A percentile compares a stretch with the other conserved stretches of the same genome.
phyloP scores from a whole-genome alignment of 2,329 filamentous ascomycete genomes.

The Aspergillus ibericus region DNA sequence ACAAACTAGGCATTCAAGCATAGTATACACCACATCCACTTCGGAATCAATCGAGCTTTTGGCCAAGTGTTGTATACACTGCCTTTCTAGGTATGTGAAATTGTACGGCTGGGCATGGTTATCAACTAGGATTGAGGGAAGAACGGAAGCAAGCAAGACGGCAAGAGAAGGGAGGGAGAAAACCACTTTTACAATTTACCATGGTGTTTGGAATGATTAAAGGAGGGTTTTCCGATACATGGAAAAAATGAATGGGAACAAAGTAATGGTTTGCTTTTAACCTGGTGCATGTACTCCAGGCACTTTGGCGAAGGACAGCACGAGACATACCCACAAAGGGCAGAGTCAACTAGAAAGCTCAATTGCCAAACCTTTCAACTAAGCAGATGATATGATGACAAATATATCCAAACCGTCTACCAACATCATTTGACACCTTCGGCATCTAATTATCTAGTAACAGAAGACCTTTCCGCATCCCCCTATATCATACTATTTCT shows the following conservation, averaged over 20 bases:
- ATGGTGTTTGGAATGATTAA: too few relatives aligned
- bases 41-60: slow-evolving; percentile 10
- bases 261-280: too few relatives aligned
- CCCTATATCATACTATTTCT: slow-evolving; percentile 9
- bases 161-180: too few relatives aligned
- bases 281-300: too few relatives aligned
- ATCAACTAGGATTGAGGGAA: too few relatives aligned
- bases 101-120: background rate
- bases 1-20: background rate
- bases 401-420: background rate
- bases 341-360: background rate
- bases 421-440: background rate
- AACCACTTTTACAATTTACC: background rate
- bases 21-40: slow-evolving; percentile 8
- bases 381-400: background rate
- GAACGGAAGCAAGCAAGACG: too few relatives aligned
- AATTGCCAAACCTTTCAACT: background rate
- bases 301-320: background rate
- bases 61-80: background rate
- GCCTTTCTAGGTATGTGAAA: background rate
- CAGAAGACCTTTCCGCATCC: background rate
- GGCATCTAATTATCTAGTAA: background rate
- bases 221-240: too few relatives aligned
- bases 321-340: too few relatives aligned
- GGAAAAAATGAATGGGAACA: too few relatives aligned